A percentile compares a stretch with the other conserved stretches of the same genome.
Conservation (phyloP, 2,329 filamentous ascomycete genomes). For the Claviceps citrina region DNA sequence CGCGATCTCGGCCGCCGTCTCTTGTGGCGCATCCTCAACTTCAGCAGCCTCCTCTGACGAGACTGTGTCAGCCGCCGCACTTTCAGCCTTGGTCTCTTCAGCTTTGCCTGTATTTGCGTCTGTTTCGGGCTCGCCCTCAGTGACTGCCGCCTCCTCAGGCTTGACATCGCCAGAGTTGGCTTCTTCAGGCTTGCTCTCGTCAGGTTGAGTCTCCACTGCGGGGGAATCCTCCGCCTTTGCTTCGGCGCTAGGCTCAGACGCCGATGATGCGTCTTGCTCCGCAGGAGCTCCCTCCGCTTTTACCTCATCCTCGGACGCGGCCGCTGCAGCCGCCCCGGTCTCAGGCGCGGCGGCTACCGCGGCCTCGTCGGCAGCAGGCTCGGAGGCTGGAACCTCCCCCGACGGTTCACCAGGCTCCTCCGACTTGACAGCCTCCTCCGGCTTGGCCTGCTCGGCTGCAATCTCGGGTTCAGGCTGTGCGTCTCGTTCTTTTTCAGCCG, state of each 20-base stretch:
- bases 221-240: not conserved
- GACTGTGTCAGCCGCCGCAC: not conserved
- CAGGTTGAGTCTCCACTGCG: not conserved
- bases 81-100: not conserved
- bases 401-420: not conserved
- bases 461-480: constrained; percentile 7
- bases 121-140: not conserved
- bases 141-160: not conserved
- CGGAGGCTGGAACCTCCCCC: not conserved
- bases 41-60: not conserved
- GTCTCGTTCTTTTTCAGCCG: not conserved
- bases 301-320: not conserved
- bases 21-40: not conserved
- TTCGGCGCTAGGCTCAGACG: not conserved
- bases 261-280: not conserved
- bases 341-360: not conserved
- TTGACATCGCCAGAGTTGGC: not conserved
- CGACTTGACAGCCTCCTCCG: not conserved
- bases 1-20: not conserved
- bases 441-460: constrained; percentile 2
- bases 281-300: not conserved
- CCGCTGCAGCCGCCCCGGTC: not conserved
- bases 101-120: not conserved
- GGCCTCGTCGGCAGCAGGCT: not conserved
- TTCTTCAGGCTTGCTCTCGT: not conserved